A percentile compares a stretch with the other conserved stretches of the same genome.
Conservation (phyloP, 164 flowering plant species). For the Sextonia rubra region DNA sequence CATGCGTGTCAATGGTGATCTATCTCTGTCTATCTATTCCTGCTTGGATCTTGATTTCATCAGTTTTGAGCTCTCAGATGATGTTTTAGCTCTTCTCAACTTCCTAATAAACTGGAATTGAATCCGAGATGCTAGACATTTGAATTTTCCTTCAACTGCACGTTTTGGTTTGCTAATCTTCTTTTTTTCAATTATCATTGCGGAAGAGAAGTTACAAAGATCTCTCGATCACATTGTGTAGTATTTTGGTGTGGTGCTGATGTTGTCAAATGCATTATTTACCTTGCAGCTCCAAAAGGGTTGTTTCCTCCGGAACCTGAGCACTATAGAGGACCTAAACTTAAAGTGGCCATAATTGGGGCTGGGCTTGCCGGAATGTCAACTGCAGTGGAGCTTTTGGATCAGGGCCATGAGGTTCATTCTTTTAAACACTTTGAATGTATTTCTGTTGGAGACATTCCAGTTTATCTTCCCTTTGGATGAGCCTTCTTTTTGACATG, state of each 20-base stretch:
- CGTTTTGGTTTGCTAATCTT: too few species aligned
- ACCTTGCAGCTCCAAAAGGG: conserved; percentile 84
- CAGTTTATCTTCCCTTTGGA: not conserved
- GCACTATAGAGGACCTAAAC: conserved; percentile 86
- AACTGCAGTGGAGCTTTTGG: conserved; percentile 97
- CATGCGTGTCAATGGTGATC: conserved; percentile 75
- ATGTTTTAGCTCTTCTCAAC: not conserved
- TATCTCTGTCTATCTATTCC: not conserved
- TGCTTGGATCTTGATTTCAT: not conserved
- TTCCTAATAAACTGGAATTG: not conserved
- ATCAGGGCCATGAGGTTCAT: conserved; percentile 98
- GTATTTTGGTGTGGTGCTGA: not conserved
- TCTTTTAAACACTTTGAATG: too few species aligned
- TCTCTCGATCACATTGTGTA: too few species aligned
- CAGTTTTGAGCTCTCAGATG: not conserved
- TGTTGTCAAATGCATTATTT: conserved; percentile 11
- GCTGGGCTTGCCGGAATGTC: conserved; percentile 99
- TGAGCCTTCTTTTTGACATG: conserved; percentile 1
- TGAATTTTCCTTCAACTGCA: too few species aligned
- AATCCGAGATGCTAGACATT: too few species aligned
- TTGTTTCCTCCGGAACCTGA: conserved; percentile 97
- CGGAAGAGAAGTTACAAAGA: too few species aligned
- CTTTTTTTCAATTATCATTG: too few species aligned
- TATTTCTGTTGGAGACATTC: not conserved
- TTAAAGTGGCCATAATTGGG: conserved; percentile 97